A percentile compares a stretch with the other conserved stretches of the same genome.
Evolutionary conservation across 2,329 filamentous ascomycete genomes (phyloP).

Genomic region (Sarocladiaceae sp.): DNA sequence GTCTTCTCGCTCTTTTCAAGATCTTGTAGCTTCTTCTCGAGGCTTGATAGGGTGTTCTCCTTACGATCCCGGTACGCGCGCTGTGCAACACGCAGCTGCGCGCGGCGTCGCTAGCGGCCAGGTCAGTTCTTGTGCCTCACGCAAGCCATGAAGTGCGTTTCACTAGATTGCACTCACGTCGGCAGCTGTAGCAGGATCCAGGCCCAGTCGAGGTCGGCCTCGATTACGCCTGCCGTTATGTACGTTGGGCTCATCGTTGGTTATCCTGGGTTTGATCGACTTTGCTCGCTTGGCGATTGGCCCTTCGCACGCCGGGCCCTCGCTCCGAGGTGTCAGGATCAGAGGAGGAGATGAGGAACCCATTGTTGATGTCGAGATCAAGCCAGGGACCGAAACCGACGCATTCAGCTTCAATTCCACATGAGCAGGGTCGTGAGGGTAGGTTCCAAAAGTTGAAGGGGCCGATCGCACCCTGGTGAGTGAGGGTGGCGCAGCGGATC

Average conservation of each 20-base stretch:
- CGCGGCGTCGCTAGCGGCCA: slow-evolving; percentile 60
- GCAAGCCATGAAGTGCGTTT: background rate
- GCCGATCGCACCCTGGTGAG: no score
- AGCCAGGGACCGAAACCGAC: no score
- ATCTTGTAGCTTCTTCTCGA: slow-evolving; percentile 63
- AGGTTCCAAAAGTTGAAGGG: no score
- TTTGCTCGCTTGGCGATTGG: background rate
- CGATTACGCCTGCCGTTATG: slow-evolving; percentile 4
- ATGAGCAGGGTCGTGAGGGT: no score
- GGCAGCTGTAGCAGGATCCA: slow-evolving; percentile 1
- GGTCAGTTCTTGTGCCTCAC: slow-evolving; percentile 2
- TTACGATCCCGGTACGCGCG: slow-evolving; percentile 80
- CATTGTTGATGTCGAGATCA: no score
- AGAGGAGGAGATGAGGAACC: background rate
- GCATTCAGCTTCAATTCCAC: no score
- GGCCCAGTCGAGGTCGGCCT: slow-evolving; percentile 10
- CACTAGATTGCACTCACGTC: slow-evolving; percentile 8
- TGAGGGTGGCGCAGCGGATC: no score
- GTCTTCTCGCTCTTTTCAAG: slow-evolving; percentile 65
- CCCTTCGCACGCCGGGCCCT: background rate
- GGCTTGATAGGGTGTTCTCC: slow-evolving; percentile 68
- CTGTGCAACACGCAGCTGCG: slow-evolving; percentile 82
- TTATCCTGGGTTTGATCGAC: background rate
- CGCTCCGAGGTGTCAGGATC: no score
- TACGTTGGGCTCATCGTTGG: background rate